Evolutionary conservation across 2,329 filamentous ascomycete genomes (phyloP).

Genomic region (Beauveria varroae): DNA sequence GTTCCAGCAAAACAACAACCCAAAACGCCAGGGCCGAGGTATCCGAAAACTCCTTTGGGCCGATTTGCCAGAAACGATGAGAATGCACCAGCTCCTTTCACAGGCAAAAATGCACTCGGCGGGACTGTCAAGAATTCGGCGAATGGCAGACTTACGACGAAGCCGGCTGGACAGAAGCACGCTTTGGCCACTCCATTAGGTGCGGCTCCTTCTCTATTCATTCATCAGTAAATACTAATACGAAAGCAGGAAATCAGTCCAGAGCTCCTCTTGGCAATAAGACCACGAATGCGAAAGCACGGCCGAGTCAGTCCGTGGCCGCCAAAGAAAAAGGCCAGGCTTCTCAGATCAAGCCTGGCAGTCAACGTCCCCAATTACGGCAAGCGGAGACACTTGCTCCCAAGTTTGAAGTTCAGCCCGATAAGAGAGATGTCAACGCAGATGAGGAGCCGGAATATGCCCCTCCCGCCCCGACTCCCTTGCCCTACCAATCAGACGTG

Average conservation of each 20-base stretch:
- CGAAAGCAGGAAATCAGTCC: constrained; percentile 36
- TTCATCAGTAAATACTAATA: neutral
- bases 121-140: constrained; percentile 38
- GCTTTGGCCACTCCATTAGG: constrained; percentile 73
- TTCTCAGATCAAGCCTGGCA: constrained; percentile 49
- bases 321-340: constrained; percentile 55
- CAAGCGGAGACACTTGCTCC: constrained; percentile 45
- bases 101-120: constrained; percentile 36
- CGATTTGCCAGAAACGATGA: constrained; percentile 69
- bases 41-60: constrained; percentile 76
- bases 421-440: constrained; percentile 37
- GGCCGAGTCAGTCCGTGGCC: constrained; percentile 56
- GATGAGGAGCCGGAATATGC: constrained; percentile 85
- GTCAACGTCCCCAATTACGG: constrained; percentile 49
- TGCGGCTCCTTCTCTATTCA: constrained; percentile 33
- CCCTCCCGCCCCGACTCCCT: constrained; percentile 62
- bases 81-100: constrained; percentile 50
- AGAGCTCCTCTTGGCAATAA: constrained; percentile 87
- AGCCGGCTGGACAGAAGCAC: constrained; percentile 39
- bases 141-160: constrained; percentile 38
- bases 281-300: constrained; percentile 88
- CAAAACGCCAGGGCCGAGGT: constrained; percentile 72
- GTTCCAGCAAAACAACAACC: constrained; percentile 67
- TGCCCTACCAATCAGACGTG: constrained; percentile 62
- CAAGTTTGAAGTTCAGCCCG: constrained; percentile 56